These are phyloP conservation scores for Dissophora ornata DNA, from an alignment of 192 early-diverging fungal species.

Conservation along the genomic window DNA sequence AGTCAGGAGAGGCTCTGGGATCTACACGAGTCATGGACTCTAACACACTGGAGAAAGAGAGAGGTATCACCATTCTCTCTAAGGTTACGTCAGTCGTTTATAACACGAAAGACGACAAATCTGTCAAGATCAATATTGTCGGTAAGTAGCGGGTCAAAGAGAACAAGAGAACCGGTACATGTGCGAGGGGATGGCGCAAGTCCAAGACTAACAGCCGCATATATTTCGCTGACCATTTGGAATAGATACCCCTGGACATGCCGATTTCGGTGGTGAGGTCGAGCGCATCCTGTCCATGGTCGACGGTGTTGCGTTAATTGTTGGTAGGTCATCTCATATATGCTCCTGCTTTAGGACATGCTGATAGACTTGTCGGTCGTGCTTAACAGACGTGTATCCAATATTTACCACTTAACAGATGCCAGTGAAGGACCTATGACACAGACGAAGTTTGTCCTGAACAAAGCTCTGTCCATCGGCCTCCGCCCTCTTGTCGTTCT, in stretches of 20 bases:
- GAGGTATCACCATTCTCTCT: constrained; percentile 90
- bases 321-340: constrained; percentile 40
- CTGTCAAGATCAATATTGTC: constrained; percentile 87
- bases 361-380: not conserved
- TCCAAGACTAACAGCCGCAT: no score
- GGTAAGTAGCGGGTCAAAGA: constrained; percentile 26
- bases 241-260: constrained; percentile 82
- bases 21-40: constrained; percentile 84
- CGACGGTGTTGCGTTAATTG: constrained; percentile 87
- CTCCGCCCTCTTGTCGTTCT: constrained; percentile 83
- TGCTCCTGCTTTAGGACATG: no score
- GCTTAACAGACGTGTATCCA: no score
- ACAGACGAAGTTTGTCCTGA: constrained; percentile 88
- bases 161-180: no score
- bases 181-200: no score
- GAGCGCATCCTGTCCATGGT: constrained; percentile 92
- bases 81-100: constrained; percentile 84
- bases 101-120: constrained; percentile 49
- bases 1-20: constrained; percentile 60
- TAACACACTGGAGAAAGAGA: constrained; percentile 83
- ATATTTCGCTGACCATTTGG: no score
- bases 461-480: constrained; percentile 78
- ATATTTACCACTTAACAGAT: constrained; percentile 43
- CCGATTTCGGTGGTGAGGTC: constrained; percentile 80
- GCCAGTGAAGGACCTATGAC: constrained; percentile 91